Evolutionary conservation across 495 filamentous ascomycete species (phyloP).

Genomic region (Lentithecium fluviatile): DNA sequence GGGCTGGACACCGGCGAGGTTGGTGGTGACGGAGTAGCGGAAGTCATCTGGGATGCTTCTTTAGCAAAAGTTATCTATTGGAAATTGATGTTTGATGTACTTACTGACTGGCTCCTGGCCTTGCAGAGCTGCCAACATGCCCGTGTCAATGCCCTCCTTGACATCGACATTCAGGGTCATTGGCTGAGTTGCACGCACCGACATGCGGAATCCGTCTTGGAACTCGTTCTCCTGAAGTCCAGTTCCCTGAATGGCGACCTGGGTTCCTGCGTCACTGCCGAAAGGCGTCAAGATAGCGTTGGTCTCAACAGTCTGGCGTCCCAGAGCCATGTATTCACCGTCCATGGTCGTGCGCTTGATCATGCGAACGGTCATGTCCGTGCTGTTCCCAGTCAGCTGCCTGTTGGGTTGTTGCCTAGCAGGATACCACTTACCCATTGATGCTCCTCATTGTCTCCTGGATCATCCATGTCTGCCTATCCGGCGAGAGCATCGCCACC

Average conservation of each 20-base stretch:
- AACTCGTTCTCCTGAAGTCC: conserved; percentile 39
- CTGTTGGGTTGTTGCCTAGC: background rate
- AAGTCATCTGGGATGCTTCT: conserved; percentile 24
- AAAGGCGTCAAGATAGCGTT: conserved; percentile 30
- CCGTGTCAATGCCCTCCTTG: conserved; percentile 31
- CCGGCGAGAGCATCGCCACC: conserved; percentile 34
- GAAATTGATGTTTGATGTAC: background rate
- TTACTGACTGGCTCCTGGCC: conserved; percentile 24
- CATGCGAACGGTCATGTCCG: conserved; percentile 36
- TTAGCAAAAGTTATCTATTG: background rate
- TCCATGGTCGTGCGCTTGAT: conserved; percentile 35
- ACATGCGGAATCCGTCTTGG: conserved; percentile 37
- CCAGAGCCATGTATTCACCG: conserved; percentile 38
- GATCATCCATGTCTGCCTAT: conserved; percentile 37
- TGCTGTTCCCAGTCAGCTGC: background rate
- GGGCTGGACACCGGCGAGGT: conserved; percentile 31
- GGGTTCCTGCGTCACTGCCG: conserved; percentile 4
- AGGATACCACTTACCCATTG: conserved; percentile 24
- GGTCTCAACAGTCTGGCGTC: conserved; percentile 37
- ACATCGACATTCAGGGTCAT: conserved; percentile 35
- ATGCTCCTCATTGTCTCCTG: conserved; percentile 33
- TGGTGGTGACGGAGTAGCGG: conserved; percentile 36
- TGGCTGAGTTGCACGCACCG: conserved; percentile 30
- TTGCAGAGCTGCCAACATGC: conserved; percentile 30
- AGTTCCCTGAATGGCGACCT: conserved; percentile 32